Conservation (phyloP, 2,329 filamentous ascomycete species). For the Aspergillus sp. region DNA sequence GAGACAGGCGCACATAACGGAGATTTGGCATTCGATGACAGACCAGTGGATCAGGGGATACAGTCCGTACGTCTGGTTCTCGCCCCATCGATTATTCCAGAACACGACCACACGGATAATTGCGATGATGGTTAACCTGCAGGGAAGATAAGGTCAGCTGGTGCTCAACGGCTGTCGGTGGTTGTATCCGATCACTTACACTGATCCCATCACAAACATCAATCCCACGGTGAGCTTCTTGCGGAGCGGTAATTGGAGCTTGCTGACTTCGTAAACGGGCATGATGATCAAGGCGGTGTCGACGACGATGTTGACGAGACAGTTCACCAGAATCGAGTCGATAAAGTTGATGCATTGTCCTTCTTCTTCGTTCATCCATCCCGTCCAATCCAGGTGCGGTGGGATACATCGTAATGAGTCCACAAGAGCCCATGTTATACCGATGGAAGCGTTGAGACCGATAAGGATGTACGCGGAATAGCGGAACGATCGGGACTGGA, state of each 20-base stretch:
- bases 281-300: slow-evolving; percentile 21
- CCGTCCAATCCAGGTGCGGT: slow-evolving; percentile 20
- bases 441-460: slow-evolving; percentile 20
- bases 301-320: slow-evolving; percentile 21
- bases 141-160: slow-evolving; percentile 1
- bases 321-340: slow-evolving; percentile 15
- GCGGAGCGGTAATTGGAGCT: slow-evolving; percentile 16
- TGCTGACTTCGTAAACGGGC: slow-evolving; percentile 22
- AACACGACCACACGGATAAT: slow-evolving; percentile 28
- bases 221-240: slow-evolving; percentile 19
- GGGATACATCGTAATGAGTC: slow-evolving; percentile 21
- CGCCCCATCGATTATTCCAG: slow-evolving; percentile 23
- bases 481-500: slow-evolving; percentile 18
- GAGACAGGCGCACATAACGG: slow-evolving; percentile 27
- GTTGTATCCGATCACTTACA: slow-evolving; percentile 7
- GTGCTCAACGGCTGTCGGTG: too few species aligned
- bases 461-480: slow-evolving; percentile 18
- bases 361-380: slow-evolving; percentile 13
- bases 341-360: slow-evolving; percentile 22
- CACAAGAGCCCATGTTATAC: slow-evolving; percentile 19
- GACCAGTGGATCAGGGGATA: slow-evolving; percentile 29
- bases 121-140: slow-evolving; percentile 23
- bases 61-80: slow-evolving; percentile 19
- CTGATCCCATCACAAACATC: slow-evolving; percentile 20
- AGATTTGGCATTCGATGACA: slow-evolving; percentile 27